phyloP scores from a whole-genome alignment of 2,329 filamentous ascomycete species.

The Ilyonectria sp. region DNA sequence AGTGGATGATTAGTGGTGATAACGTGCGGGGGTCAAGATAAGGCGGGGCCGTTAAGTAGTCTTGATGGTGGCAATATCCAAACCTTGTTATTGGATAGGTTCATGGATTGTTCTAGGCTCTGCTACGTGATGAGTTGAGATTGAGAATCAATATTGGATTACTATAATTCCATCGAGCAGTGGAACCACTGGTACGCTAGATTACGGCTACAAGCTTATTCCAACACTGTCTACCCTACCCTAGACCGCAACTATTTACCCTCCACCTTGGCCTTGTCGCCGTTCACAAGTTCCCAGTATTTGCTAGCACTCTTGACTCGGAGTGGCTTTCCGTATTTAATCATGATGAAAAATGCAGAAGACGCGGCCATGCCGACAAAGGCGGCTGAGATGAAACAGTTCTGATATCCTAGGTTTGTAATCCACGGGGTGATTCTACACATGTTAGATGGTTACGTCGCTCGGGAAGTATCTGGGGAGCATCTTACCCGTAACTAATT shows the following conservation, averaged over 20 bases:
- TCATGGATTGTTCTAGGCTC: no score
- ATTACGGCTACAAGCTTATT: no score
- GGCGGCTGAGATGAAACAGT: constrained; percentile 59
- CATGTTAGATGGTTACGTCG: background rate
- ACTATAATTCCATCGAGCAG: no score
- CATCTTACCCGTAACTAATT: constrained; percentile 49
- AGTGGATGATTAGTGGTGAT: background rate
- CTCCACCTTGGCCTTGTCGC: constrained; percentile 17
- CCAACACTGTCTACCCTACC: background rate
- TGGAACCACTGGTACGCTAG: no score
- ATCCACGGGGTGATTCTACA: constrained; percentile 64
- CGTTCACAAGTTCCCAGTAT: constrained; percentile 33
- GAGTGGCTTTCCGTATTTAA: constrained; percentile 61
- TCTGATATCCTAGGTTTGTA: constrained; percentile 57
- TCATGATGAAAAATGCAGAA: constrained; percentile 60
- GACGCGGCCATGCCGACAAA: constrained; percentile 58
- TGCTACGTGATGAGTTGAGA: no score
- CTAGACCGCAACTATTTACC: background rate
- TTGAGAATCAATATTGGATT: no score
- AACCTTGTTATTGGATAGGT: no score
- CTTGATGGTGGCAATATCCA: background rate
- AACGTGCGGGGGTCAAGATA: constrained; percentile 16
- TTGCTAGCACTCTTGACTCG: constrained; percentile 36
- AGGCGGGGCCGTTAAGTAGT: constrained; percentile 3
- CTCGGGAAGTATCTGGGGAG: fast-evolving